Percentiles rank a stretch among this genome's conserved stretches.
Evolutionary conservation across 345 rosid genomes (phyloP).

Genomic region (Theobroma cacao): DNA sequence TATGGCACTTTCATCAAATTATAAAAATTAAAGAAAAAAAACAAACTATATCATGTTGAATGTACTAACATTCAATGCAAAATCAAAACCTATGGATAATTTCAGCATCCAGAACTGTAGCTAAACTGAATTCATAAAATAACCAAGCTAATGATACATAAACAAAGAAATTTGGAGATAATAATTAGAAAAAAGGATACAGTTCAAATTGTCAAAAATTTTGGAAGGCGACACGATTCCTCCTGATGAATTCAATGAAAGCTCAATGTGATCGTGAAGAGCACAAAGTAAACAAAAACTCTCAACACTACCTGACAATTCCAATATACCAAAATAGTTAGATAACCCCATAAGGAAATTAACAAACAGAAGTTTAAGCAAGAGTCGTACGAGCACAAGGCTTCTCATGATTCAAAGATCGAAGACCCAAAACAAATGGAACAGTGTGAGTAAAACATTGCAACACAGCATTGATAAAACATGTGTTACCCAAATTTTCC

Average conservation of each 20-base stretch:
- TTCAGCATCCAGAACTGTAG: background rate
- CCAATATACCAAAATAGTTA: constrained; percentile 1
- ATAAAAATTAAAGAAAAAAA: background rate
- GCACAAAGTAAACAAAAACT: constrained; percentile 57
- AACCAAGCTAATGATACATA: background rate
- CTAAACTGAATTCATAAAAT: background rate
- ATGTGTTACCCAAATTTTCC: constrained; percentile 71
- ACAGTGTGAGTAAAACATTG: constrained; percentile 93
- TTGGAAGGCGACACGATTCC: constrained; percentile 39
- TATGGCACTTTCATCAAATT: background rate
- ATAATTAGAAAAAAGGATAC: constrained; percentile 50
- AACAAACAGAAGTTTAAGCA: constrained; percentile 1
- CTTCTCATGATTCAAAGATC: constrained; percentile 30
- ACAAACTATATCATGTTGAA: background rate
- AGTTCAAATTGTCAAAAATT: constrained; percentile 50
- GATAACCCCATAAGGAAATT: background rate
- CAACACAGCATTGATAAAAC: constrained; percentile 79
- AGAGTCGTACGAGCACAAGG: constrained; percentile 46
- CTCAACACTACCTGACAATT: constrained; percentile 45
- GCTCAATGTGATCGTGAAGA: constrained; percentile 52
- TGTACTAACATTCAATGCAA: background rate
- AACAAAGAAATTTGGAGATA: background rate
- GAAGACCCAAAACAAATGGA: constrained; percentile 58
- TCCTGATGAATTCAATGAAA: constrained; percentile 47
- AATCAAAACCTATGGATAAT: background rate